These are phyloP conservation scores for Cladophialophora bantiana DNA, from an alignment of 2,329 filamentous ascomycete genomes.

Conservation along the genomic window DNA sequence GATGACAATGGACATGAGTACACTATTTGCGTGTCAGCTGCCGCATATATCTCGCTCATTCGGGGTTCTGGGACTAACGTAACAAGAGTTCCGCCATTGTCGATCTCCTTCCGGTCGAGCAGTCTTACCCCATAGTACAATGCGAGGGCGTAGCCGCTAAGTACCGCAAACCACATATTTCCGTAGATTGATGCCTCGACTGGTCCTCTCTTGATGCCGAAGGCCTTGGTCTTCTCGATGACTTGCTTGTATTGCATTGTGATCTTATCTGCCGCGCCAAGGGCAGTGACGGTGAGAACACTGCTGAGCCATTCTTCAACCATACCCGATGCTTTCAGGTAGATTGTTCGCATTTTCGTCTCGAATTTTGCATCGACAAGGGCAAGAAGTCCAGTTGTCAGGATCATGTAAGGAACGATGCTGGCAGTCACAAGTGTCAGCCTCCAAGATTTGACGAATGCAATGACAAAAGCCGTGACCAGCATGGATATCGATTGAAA, in stretches of 20 bases:
- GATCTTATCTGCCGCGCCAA: conserved; percentile 40
- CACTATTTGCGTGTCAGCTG: conserved; percentile 52
- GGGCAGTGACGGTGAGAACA: conserved; percentile 57
- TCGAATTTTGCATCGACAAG: conserved; percentile 37
- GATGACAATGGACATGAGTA: conserved; percentile 73
- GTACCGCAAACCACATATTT: conserved; percentile 63
- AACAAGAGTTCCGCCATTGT: conserved; percentile 41
- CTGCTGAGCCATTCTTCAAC: conserved; percentile 59
- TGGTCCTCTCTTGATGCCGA: conserved; percentile 54
- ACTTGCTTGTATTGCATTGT: conserved; percentile 41
- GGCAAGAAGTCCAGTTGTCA: conserved; percentile 40
- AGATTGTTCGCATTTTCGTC: conserved; percentile 45
- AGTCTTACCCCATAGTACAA: conserved; percentile 50
- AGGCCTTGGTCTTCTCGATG: conserved; percentile 38
- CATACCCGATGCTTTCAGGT: conserved; percentile 61
- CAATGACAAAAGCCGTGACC: conserved; percentile 51
- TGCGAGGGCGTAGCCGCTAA: conserved; percentile 67
- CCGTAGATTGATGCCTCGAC: conserved; percentile 54
- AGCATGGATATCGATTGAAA: conserved; percentile 48
- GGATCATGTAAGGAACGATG: conserved; percentile 55
- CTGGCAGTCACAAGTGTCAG: conserved; percentile 55
- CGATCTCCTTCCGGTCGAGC: conserved; percentile 43
- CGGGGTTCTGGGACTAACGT: conserved; percentile 36
- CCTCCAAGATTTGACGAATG: conserved; percentile 52
- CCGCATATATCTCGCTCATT: conserved; percentile 47